These are phyloP conservation scores for Aureobasidium melanogenum DNA, from an alignment of 2,329 filamentous ascomycete genomes.

Conservation along the genomic window DNA sequence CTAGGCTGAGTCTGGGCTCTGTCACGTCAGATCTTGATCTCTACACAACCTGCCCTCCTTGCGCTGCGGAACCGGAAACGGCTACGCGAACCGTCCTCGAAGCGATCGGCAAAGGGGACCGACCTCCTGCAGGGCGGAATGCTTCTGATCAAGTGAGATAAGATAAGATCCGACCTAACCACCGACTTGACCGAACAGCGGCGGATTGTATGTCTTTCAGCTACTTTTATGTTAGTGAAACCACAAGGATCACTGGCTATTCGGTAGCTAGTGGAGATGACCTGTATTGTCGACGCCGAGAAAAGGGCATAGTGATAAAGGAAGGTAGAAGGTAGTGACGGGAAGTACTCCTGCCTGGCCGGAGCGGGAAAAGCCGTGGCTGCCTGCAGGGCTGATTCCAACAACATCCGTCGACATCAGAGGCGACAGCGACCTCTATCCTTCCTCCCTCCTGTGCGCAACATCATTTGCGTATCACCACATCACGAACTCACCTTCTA, in stretches of 20 bases:
- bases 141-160: background rate
- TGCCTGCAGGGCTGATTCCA: background rate
- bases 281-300: background rate
- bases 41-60: background rate
- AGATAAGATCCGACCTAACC: background rate
- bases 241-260: too few relatives aligned
- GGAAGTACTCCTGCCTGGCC: background rate
- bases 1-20: constrained; percentile 8
- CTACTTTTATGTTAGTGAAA: too few relatives aligned
- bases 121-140: background rate
- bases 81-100: background rate
- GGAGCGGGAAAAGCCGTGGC: background rate
- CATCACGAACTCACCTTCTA: background rate
- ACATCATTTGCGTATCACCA: background rate
- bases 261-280: too few relatives aligned
- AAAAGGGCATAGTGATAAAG: background rate
- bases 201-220: background rate
- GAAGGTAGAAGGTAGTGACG: too few relatives aligned
- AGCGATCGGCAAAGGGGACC: background rate
- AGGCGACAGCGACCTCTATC: constrained; percentile 1
- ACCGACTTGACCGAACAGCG: background rate
- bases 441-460: constrained; percentile 2
- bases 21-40: constrained; percentile 6
- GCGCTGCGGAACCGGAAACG: background rate
- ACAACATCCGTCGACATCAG: constrained; percentile 21